phyloP scores from a whole-genome alignment of 805 yeast genomes.

The Lachancea thermotolerans region DNA sequence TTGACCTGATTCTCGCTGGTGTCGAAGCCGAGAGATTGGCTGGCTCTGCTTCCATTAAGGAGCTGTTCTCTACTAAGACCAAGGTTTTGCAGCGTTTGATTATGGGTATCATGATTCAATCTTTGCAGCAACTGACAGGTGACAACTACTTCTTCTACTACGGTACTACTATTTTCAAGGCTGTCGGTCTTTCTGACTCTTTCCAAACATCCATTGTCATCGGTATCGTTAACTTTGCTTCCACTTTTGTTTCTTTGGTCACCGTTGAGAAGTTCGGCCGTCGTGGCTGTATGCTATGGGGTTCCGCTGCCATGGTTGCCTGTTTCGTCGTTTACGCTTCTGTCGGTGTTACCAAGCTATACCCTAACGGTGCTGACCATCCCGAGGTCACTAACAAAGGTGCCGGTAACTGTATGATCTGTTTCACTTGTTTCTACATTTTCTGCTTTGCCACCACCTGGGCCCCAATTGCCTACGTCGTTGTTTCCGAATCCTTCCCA shows the following conservation, averaged over 20 bases:
- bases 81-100: constrained; percentile 42
- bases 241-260: constrained; percentile 45
- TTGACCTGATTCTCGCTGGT: constrained; percentile 52
- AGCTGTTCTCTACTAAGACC: constrained; percentile 60
- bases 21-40: constrained; percentile 52
- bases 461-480: constrained; percentile 64
- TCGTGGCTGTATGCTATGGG: constrained; percentile 41
- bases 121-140: constrained; percentile 63
- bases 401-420: constrained; percentile 65
- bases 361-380: constrained; percentile 32
- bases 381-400: constrained; percentile 43
- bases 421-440: constrained; percentile 60
- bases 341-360: constrained; percentile 47
- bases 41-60: constrained; percentile 61
- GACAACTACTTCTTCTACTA: constrained; percentile 62
- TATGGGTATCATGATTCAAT: constrained; percentile 50
- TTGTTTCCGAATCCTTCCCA: constrained; percentile 65
- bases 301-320: constrained; percentile 43
- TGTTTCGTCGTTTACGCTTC: constrained; percentile 48
- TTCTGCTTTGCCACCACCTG: constrained; percentile 69
- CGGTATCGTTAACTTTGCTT: constrained; percentile 54
- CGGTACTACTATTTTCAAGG: constrained; percentile 54
- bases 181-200: constrained; percentile 53
- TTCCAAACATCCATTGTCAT: constrained; percentile 52
- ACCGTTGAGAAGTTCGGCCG: constrained; percentile 51